phyloP scores from a whole-genome alignment of 2,329 filamentous ascomycete species.

The Fusarium brevicatenulatum region DNA sequence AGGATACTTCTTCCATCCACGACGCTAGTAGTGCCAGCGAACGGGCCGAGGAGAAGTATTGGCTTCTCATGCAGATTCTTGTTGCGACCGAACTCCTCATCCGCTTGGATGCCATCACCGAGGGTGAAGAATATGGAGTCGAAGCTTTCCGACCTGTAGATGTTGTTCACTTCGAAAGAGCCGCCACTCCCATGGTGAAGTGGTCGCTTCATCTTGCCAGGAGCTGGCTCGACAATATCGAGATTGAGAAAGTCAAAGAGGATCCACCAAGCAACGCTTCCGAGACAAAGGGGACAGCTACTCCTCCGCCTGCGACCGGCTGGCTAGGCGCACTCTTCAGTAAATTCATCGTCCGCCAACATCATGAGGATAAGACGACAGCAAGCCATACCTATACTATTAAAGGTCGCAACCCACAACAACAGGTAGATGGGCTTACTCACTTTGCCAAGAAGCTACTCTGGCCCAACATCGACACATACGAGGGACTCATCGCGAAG shows the following conservation, averaged over 20 bases:
- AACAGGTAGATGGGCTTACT: conserved; percentile 69
- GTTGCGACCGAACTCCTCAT: conserved; percentile 73
- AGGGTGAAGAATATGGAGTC: conserved; percentile 65
- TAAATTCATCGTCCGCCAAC: conserved; percentile 59
- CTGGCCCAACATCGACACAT: conserved; percentile 69
- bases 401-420: conserved; percentile 64
- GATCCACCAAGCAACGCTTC: conserved; percentile 5
- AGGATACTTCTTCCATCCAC: conserved; percentile 62
- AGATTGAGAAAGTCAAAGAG: conserved; percentile 59
- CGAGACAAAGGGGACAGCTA: conserved; percentile 12
- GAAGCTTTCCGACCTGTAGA: conserved; percentile 65
- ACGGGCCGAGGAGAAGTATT: conserved; percentile 71
- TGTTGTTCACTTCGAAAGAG: conserved; percentile 69
- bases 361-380: conserved; percentile 51
- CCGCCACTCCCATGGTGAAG: conserved; percentile 69
- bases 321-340: conserved; percentile 70
- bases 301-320: conserved; percentile 29
- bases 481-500: conserved; percentile 59
- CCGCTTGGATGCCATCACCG: conserved; percentile 70
- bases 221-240: conserved; percentile 75
- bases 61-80: conserved; percentile 73
- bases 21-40: conserved; percentile 61
- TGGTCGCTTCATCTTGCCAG: conserved; percentile 74
- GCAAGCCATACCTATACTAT: conserved; percentile 58
- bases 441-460: conserved; percentile 71